Evolutionary conservation across 2,329 filamentous ascomycete genomes (phyloP), one percentile per base, ranked within the genome.

Genomic region (Huntiella moniliformis): DNA sequence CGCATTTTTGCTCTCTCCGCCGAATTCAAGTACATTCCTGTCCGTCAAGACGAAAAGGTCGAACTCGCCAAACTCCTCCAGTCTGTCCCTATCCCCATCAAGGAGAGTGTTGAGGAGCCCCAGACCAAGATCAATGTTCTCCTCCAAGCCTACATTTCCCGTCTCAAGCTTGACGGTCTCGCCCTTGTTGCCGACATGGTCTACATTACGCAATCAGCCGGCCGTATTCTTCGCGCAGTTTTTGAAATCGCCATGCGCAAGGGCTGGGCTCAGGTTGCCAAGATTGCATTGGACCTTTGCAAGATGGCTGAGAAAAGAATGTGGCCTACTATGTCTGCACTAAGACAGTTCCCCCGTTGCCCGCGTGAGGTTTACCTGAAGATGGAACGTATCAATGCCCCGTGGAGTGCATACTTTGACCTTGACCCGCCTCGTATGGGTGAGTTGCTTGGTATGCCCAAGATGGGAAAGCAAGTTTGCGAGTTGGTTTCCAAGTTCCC

Each of bases 271-370:
- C 80, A 78, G 12, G 91, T 96, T 3, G 84, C 91, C 6, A 94
- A 91, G 65, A 85, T 82, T 51, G 87, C 91, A 0, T 68, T 98
- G 37, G 84, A 94, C 55, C 71, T 98, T 45, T 98, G 92, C 66
- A 98, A 98, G 66, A 96, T 94, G 85, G 91, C 88, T 0, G 91
- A 98, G 67, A 94, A 94, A 69, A 75, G 92, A 42, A 98, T 98
- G 92, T 98, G 91, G 91, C 87, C 88, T 11, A 96, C 88, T 4
- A 98, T 96, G 91, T 84, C 85, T 34, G 91, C 92, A 8, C 68
- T 98, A 31, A 77, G 91, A 45, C 91, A 98, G 57, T 98, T 98
- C 57, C 74, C 81, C 3, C 66, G 67, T 35, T 94, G 86, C 56
- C 77, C 87, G 3, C 70, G 77, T 36, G 88, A 96, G 49, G 83